Base-by-base conservation (phyloP, 225 moss, liverwort and hornwort genomes). In the Rhytidiadelphus loreus region DNA sequence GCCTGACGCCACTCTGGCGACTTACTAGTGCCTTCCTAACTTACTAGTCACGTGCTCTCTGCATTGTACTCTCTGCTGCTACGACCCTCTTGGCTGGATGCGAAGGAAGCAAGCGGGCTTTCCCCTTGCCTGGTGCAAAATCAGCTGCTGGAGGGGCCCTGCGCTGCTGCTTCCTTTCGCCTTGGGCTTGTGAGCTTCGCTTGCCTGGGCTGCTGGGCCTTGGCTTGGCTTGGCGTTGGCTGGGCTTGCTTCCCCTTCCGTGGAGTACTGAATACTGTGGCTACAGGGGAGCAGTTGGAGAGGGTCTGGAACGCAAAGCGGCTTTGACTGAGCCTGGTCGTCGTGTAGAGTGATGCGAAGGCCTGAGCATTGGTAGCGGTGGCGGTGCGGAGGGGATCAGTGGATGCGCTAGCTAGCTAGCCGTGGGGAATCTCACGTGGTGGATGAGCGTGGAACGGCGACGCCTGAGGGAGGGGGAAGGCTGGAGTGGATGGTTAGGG, bases 31-130 rank as follows among this genome's bases (percentile, higher is more conserved):
- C 73, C 86, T 82, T 24, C 20, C 81, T 12, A 81, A 73, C 85
- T 88, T 65, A 88, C 90, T 65, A 87, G 90, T 90, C 92, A 92
- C 90, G 92, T 92, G 92, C 92, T 89, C 89, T 88, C 90, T 92
- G 90, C 90, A 89, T 87, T 57, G 77, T 56, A 80, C 86, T 81
- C 74, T n/a, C 77, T 84, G 74, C 80, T 82, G 72, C 87, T 87
- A 14, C 62, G 75, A 75, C 44, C 69, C 65, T 77, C 86, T 83
- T 86, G 71, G 83, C 73, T 83, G 69, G 87, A 87, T 85, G 88
- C 85, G 28, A 56, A 87, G 77, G n/a, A 77, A 59, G 81, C 72
- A 53, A 74, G 81, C 80, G 41, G 55, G 63, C 75, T 85, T 75
- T 48, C 86, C 64, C 77, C 48, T 81, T 89, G 84, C 85, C 55